Evolutionary conservation across 768 basidiomycete species (phyloP).

Genomic region (Porpolomopsis calyptriformis): DNA sequence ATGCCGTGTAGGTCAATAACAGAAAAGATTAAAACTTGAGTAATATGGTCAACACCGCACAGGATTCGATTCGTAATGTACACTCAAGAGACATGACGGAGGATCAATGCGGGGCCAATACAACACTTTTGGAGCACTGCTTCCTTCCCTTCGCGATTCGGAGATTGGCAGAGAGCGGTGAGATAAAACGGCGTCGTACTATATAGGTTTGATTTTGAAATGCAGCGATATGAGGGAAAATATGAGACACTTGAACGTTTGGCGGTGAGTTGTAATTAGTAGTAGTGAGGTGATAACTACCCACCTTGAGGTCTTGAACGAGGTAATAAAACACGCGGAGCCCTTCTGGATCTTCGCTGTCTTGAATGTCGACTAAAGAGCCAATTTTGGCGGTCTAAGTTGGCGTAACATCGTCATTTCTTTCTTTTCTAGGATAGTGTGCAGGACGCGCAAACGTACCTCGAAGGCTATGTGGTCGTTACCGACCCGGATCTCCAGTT

Average conservation of each 20-base stretch:
- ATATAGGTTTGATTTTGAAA: conserved; percentile 99
- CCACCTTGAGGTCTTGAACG: conserved; percentile 91
- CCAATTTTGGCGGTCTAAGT: conserved; percentile 94
- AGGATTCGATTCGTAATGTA: too few relatives aligned
- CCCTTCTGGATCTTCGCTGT: conserved; percentile 95
- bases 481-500: conserved; percentile 88
- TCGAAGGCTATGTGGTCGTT: conserved; percentile 97
- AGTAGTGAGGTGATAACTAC: conserved; percentile 12
- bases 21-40: too few relatives aligned
- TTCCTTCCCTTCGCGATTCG: too few relatives aligned
- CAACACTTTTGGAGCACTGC: too few relatives aligned
- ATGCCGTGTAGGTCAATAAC: too few relatives aligned
- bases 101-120: too few relatives aligned
- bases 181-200: too few relatives aligned
- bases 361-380: conserved; percentile 90
- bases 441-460: conserved; percentile 33
- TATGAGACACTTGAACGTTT: conserved; percentile 68
- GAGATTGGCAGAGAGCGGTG: too few relatives aligned
- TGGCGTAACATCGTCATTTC: background rate
- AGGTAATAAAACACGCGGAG: conserved; percentile 97
- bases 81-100: too few relatives aligned
- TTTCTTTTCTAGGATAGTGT: background rate
- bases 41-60: too few relatives aligned
- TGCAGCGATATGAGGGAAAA: conserved; percentile 97
- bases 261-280: conserved; percentile 2